phyloP scores from a whole-genome alignment of 2,329 filamentous ascomycete species.

The Exophiala oligosperma region DNA sequence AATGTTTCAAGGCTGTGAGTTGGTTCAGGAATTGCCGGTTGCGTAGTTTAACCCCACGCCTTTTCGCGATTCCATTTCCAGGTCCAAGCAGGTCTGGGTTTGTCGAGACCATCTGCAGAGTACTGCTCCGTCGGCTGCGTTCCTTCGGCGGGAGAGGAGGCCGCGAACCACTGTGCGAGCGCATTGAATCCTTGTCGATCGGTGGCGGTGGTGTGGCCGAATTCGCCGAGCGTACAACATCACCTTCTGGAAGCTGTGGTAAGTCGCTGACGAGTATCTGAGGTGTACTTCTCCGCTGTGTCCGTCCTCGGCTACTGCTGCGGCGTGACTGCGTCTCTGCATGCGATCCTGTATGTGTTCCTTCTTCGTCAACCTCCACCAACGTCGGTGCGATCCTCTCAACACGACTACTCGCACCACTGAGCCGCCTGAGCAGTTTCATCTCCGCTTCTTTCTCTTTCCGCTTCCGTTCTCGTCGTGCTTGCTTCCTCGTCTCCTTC shows the following conservation, averaged over 20 bases:
- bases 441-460: conserved; percentile 81
- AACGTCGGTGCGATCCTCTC: conserved; percentile 77
- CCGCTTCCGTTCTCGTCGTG: conserved; percentile 75
- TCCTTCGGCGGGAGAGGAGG: conserved; percentile 87
- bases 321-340: conserved; percentile 43
- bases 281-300: conserved; percentile 67
- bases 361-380: conserved; percentile 77
- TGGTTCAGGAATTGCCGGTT: conserved; percentile 54
- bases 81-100: conserved; percentile 62
- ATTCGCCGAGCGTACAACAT: conserved; percentile 37
- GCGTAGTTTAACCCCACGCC: conserved; percentile 19
- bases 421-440: conserved; percentile 76
- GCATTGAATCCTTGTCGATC: conserved; percentile 74
- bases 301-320: conserved; percentile 65
- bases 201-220: conserved; percentile 62
- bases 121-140: conserved; percentile 76
- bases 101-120: conserved; percentile 77
- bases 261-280: conserved; percentile 72
- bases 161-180: conserved; percentile 74
- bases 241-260: conserved; percentile 72
- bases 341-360: conserved; percentile 54
- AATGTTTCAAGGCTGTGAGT: conserved; percentile 67
- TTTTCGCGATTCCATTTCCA: conserved; percentile 55
- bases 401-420: conserved; percentile 83
- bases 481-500: conserved; percentile 88